phyloP scores from a whole-genome alignment of 2,329 filamentous ascomycete genomes.

The Ceratocystis alfenasii region DNA sequence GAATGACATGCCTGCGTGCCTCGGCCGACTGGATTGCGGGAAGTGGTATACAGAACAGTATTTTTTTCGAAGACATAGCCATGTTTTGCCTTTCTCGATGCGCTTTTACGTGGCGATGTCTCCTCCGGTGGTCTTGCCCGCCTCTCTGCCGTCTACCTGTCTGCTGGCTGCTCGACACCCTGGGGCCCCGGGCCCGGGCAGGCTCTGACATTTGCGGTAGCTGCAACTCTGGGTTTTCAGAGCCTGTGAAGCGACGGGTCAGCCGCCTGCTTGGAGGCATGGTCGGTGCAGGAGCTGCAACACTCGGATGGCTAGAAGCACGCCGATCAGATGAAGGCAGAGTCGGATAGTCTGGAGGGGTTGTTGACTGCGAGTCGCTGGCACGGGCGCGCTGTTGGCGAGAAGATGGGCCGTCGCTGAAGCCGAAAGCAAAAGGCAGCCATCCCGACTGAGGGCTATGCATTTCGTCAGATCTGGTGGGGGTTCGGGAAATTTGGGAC shows the following conservation, averaged over 20 bases:
- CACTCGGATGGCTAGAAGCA: not conserved
- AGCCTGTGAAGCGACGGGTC: slow-evolving; percentile 29
- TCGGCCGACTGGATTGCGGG: slow-evolving; percentile 42
- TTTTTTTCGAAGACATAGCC: slow-evolving; percentile 25
- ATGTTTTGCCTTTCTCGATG: not conserved
- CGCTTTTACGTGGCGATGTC: not conserved
- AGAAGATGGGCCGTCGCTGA: slow-evolving; percentile 6
- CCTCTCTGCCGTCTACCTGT: not conserved
- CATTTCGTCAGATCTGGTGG: not conserved
- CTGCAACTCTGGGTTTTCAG: slow-evolving; percentile 40
- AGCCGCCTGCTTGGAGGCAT: slow-evolving; percentile 5
- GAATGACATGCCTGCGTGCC: slow-evolving; percentile 44
- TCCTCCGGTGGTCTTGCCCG: not conserved
- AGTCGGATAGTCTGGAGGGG: slow-evolving; percentile 1
- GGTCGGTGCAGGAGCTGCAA: slow-evolving; percentile 12
- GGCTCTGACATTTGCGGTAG: slow-evolving; percentile 30
- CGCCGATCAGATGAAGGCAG: not conserved
- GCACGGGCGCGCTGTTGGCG: not conserved
- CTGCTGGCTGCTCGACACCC: not conserved
- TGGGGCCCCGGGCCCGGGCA: too few relatives aligned
- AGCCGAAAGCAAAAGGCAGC: slow-evolving; percentile 6
- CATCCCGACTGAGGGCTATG: slow-evolving; percentile 10
- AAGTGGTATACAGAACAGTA: slow-evolving; percentile 38
- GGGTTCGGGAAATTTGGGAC: slow-evolving; percentile 16
- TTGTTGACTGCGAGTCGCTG: slow-evolving; percentile 14